Base-by-base conservation (phyloP, 2,329 filamentous ascomycete species). In the Tolypocladium tundrense region DNA sequence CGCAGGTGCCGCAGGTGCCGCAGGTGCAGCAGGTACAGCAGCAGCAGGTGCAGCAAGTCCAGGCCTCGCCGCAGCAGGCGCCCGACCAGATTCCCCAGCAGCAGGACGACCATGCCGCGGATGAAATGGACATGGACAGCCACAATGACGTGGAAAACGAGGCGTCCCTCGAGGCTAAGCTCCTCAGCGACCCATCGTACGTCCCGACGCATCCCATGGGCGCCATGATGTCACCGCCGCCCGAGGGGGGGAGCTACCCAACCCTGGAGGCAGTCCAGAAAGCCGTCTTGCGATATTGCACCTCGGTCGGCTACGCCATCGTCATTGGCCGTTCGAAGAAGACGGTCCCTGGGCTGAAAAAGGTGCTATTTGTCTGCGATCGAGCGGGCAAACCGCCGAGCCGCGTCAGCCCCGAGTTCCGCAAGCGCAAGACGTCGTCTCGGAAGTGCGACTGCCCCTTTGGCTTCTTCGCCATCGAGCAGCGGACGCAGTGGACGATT, bases 301-400 rank as follows among this genome's bases (percentile, higher is more conserved):
- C 84, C 0, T 85, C 83, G 19, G 84, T 87, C 50, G 84, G 84
- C 53, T 87, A 87, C 68, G 84, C 84, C 9, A 85, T 87, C 55
- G 84, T 87, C 60, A 87, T 87, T 67, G 84, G 84, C 2, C 76
- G 84, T 41, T 87, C 84, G 0, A 87, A 87, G 68, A 87, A 87
- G 73, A 85, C 83, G 1, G 84, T 87, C 1, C 81, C 84, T 8
- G 84, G 84, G 1, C 65, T 87, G 61, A 87, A 87, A 67, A 87
- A 87, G 69, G 84, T 87, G 16, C 74, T 87, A 13, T 84, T 87
- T 60, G 84, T 87, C 21, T 87, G 84, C 65, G 84, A 87, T 65
- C 78, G 84, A 57, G 84, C 84, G 4, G 84, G 84, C 48, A 85
- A 85, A 63, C 82, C 82, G 1, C 82, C 82, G 3, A 81, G 76